A percentile compares a stretch with the other conserved stretches of the same genome.
phyloP scores from a whole-genome alignment of 129 eudicot genomes.

The Artemisia tridentata region DNA sequence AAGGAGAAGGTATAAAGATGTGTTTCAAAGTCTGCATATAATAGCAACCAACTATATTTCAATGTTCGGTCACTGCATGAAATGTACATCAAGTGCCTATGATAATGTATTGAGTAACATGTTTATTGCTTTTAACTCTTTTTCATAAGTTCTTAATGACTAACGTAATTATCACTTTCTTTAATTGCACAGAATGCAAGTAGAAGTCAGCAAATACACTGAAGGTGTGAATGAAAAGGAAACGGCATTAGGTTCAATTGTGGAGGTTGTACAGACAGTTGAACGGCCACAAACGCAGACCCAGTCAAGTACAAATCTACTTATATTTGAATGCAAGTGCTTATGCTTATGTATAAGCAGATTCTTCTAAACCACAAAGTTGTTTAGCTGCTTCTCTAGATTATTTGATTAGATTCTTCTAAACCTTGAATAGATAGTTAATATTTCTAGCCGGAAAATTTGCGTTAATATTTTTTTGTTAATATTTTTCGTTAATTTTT shows the following conservation, averaged over 20 bases:
- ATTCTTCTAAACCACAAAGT: too few species aligned
- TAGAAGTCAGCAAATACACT: constrained; percentile 96
- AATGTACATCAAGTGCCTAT: not conserved
- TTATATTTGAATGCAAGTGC: too few species aligned
- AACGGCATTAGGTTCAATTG: constrained; percentile 73
- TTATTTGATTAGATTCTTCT: too few species aligned
- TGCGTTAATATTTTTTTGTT: too few species aligned
- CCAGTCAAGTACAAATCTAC: constrained; percentile 28
- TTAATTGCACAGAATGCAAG: constrained; percentile 82
- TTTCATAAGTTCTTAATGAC: too few species aligned
- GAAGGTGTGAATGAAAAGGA: constrained; percentile 90
- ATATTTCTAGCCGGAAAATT: too few species aligned
- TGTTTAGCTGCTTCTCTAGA: too few species aligned
- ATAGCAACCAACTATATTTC: not conserved
- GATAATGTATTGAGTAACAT: not conserved
- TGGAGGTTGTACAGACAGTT: constrained; percentile 93
- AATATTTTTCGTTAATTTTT: too few species aligned
- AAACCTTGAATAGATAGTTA: too few species aligned
- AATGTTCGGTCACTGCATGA: not conserved
- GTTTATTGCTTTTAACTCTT: not conserved
- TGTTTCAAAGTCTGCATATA: not conserved
- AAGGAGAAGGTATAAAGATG: too few species aligned
- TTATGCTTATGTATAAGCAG: too few species aligned
- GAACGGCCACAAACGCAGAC: constrained; percentile 64
- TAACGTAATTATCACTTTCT: too few species aligned